Evolutionary conservation across 208 protist species (phyloP), one percentile per base, ranked within the genome.

Genomic region (Wallacemonas rigidus): DNA sequence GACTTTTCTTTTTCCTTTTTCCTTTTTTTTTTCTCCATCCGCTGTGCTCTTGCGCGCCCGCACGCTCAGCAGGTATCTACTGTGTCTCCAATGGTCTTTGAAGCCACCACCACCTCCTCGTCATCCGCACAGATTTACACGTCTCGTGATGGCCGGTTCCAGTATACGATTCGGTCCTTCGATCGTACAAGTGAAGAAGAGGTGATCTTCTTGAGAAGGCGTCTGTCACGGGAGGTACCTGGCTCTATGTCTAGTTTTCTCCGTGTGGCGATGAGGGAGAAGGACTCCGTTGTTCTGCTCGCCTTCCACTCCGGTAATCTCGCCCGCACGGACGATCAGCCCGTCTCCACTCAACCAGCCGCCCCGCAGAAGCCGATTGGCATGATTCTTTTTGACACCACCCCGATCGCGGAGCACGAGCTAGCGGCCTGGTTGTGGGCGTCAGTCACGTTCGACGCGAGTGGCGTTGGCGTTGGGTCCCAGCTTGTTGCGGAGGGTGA

Each of bases 401-500:
- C 36, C 7, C 63, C 64, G 35, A 11, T 82, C 2, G 8, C 36
- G 44, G 7, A 44, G 39, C n/a, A 56, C 2, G 67, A 36, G 7
- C 44, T 69, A 35, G 74, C 73, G 35, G 60, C 41, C 6, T 48
- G 78, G 43, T 43, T 63, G 9, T 82, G 72, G 78, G 64, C 76
- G 17, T 79, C 67, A 8, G 78, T 82, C 67, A 44, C 79, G 4
- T 73, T 67, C 17, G 47, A 60, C 17, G 69, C 70, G 67, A 40
- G 69, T 7, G 64, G 64, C 45, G 56, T 68, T 3, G 44, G 77
- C 45, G 53, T 82, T 15, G 78, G 78, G 45, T 61, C 72, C 38
- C 62, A 43, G 6, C 72, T 82, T 47, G 45, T 82, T 45, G 40
- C 51, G 40, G 50, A 82, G 39, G 74, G 71, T 17, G 78, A 82